Evolutionary conservation across 805 yeast species (phyloP).

Genomic region (Lachancea mirantina): DNA sequence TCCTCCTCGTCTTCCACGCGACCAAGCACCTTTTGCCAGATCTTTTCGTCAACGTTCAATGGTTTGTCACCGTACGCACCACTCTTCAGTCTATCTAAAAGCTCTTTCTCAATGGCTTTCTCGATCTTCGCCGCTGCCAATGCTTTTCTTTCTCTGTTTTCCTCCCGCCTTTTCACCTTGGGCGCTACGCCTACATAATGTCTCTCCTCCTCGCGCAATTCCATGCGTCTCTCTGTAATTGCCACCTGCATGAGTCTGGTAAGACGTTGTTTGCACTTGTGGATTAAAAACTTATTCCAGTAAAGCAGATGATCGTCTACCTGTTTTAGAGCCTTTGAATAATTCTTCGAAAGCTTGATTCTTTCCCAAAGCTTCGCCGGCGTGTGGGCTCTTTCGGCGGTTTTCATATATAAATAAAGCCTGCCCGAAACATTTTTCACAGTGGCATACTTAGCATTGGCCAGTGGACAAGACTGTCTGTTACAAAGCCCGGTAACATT

Average conservation of each 20-base stretch:
- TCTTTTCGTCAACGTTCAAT: slow-evolving; percentile 87
- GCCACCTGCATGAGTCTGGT: slow-evolving; percentile 94
- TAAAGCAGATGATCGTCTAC: slow-evolving; percentile 79
- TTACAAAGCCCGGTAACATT: slow-evolving; percentile 92
- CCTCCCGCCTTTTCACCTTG: slow-evolving; percentile 91
- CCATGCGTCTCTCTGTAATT: slow-evolving; percentile 88
- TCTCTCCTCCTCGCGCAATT: slow-evolving; percentile 85
- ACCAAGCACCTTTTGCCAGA: slow-evolving; percentile 92
- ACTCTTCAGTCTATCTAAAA: slow-evolving; percentile 87
- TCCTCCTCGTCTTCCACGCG: slow-evolving; percentile 67
- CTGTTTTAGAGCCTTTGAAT: slow-evolving; percentile 79
- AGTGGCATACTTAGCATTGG: slow-evolving; percentile 87
- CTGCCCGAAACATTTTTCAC: slow-evolving; percentile 74
- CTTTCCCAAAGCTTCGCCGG: slow-evolving; percentile 95
- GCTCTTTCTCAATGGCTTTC: slow-evolving; percentile 91
- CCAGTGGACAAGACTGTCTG: slow-evolving; percentile 92
- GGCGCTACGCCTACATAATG: slow-evolving; percentile 88
- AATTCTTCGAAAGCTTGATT: slow-evolving; percentile 82
- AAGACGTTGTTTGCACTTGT: slow-evolving; percentile 92
- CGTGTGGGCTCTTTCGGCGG: slow-evolving; percentile 95
- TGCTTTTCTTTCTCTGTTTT: slow-evolving; percentile 92
- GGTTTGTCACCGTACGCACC: slow-evolving; percentile 99
- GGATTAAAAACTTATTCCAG: slow-evolving; percentile 88
- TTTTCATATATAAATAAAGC: slow-evolving; percentile 85
- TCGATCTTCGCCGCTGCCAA: slow-evolving; percentile 94